phyloP scores from a whole-genome alignment of 768 basidiomycete genomes.

The Steccherinum ochraceum region DNA sequence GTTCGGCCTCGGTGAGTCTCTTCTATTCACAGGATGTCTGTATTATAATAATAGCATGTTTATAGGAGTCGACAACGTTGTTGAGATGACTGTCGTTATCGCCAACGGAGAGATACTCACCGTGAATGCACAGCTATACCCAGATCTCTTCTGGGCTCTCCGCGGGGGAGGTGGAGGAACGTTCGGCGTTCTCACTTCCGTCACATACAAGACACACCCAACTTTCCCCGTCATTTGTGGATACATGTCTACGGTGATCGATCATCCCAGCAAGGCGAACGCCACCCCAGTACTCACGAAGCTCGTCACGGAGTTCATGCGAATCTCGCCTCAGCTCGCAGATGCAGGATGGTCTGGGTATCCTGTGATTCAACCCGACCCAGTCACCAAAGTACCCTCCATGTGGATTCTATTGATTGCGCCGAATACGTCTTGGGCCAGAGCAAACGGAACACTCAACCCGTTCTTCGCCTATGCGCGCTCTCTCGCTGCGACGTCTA shows the following conservation, averaged over 20 bases:
- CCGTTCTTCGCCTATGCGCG: constrained; percentile 27
- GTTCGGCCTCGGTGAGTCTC: constrained; percentile 34
- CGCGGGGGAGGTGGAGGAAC: constrained; percentile 47
- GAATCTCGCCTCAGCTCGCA: constrained; percentile 28
- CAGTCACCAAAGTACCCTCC: not conserved
- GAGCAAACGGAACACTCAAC: constrained; percentile 27
- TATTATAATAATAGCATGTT: not conserved
- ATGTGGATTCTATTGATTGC: constrained; percentile 23
- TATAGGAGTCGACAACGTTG: constrained; percentile 42
- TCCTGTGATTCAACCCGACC: not conserved
- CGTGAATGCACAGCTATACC: constrained; percentile 33
- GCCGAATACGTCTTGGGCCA: constrained; percentile 31
- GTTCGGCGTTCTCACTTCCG: constrained; percentile 40
- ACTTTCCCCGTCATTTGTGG: constrained; percentile 25
- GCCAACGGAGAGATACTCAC: constrained; percentile 33
- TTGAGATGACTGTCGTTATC: constrained; percentile 39
- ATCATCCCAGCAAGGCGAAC: constrained; percentile 5
- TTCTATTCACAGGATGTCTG: not conserved
- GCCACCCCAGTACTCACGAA: constrained; percentile 17
- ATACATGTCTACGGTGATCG: constrained; percentile 10
- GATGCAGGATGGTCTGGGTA: constrained; percentile 33
- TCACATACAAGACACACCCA: constrained; percentile 40
- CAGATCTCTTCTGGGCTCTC: constrained; percentile 48
- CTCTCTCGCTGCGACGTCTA: constrained; percentile 13
- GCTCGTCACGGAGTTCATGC: constrained; percentile 30